These are phyloP conservation scores for Ulmus americana DNA, from an alignment of 331 rosid species.

Conservation along the genomic window DNA sequence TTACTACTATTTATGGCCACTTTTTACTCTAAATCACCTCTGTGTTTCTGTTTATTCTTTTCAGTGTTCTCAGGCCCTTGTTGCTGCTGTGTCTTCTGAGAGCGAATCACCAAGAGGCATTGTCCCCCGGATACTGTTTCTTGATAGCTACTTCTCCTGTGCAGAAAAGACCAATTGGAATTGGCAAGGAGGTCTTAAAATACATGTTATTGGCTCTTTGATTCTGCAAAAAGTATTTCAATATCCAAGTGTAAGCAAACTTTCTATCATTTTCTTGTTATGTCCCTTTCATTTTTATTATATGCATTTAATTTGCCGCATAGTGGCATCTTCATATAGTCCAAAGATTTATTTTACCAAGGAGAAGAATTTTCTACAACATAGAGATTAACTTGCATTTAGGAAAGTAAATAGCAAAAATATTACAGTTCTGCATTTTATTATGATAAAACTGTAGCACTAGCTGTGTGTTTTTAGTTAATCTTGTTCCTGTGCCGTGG, in stretches of 20 bases:
- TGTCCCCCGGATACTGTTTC: conserved; percentile 76
- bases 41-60: conserved; percentile 20
- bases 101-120: conserved; percentile 54
- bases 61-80: conserved; percentile 77
- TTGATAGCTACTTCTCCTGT: conserved; percentile 60
- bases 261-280: conserved; percentile 17
- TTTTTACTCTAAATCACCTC: conserved; percentile 15
- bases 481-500: conserved; percentile 12
- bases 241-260: conserved; percentile 56
- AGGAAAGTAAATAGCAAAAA: neutral
- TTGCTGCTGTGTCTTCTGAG: conserved; percentile 47
- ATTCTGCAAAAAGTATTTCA: conserved; percentile 78
- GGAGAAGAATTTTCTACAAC: neutral
- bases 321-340: neutral
- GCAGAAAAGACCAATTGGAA: conserved; percentile 68
- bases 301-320: neutral
- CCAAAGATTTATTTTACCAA: neutral
- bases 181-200: conserved; percentile 55
- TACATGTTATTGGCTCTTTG: conserved; percentile 72
- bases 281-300: neutral
- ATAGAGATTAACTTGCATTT: neutral
- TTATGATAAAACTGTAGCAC: neutral
- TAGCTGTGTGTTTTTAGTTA: neutral
- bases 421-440: conserved; percentile 2
- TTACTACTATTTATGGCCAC: conserved; percentile 21